phyloP scores from a whole-genome alignment of 257 asterid species.

The Gentiana macrophylla region DNA sequence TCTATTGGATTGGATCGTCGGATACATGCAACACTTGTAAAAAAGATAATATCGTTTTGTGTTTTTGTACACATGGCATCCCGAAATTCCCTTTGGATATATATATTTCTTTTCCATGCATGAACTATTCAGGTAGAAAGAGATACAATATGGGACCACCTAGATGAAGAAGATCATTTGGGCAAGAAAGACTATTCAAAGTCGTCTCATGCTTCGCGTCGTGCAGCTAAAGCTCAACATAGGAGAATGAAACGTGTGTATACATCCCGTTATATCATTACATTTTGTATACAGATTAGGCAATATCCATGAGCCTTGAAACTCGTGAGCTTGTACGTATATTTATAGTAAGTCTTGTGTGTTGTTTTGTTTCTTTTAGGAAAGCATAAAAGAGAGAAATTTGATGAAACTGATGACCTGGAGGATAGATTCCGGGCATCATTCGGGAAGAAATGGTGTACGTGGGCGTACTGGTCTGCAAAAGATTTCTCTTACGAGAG shows the following conservation, averaged over 20 bases:
- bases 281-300: neutral
- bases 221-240: slow-evolving; percentile 29
- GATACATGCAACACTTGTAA: too few relatives aligned
- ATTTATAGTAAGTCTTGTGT: too few relatives aligned
- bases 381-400: slow-evolving; percentile 29
- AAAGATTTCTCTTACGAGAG: slow-evolving; percentile 18
- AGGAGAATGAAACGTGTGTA: slow-evolving; percentile 59
- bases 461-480: slow-evolving; percentile 39
- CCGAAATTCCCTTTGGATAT: neutral
- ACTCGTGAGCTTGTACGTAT: too few relatives aligned
- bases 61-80: too few relatives aligned
- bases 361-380: slow-evolving; percentile 25
- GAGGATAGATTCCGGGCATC: slow-evolving; percentile 42
- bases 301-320: too few relatives aligned
- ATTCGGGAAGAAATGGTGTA: slow-evolving; percentile 39
- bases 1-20: too few relatives aligned
- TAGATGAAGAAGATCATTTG: slow-evolving; percentile 29
- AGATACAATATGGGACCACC: slow-evolving; percentile 18
- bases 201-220: slow-evolving; percentile 30
- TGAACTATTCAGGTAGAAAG: slow-evolving; percentile 19
- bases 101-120: slow-evolving; percentile 4
- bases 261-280: neutral
- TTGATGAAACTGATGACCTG: slow-evolving; percentile 35
- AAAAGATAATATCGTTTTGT: too few relatives aligned
- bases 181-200: slow-evolving; percentile 41